Base-by-base conservation (phyloP, 768 basidiomycete species). In the Boletus reticulatus region DNA sequence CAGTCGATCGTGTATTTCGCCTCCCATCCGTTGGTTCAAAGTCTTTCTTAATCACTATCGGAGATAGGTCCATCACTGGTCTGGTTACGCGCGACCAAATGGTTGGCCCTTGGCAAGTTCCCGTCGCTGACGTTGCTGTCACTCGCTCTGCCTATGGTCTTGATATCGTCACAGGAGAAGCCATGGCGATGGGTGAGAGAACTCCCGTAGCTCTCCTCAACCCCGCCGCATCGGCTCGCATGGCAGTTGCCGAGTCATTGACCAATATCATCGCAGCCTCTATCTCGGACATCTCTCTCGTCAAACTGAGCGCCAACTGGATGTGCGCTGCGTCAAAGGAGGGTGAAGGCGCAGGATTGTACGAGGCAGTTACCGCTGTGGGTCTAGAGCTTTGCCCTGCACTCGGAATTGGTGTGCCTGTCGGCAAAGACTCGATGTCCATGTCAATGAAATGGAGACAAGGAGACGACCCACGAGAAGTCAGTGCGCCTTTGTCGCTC, bases 351-450 rank as follows among this genome's bases (percentile, higher is more conserved):
- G 85, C 86, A 0, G 87, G 81, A 12, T 78, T 99, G 52, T 98
- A 96, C 71, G 91, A 88, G 55, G 96, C 95, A 22, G 92, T 93
- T 10, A 75, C 86, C 53, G 92, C 97, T 7, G 83, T 98, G 44
- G 97, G 96, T 12, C 81, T 94, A 79, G 93, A 95, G 52, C 78
- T 99, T 22, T 99, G 97, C 70, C 97, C 97, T 6, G 85, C 83
- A 6, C 80, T 98, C 13, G 95, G 97, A 13, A 76, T 99, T 20
- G 91, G 94, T 9, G 92, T 94, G 42, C 97, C 97, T 0, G 97
- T 99, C n/a, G 97, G 97, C 29, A 99, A 99, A 75, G 97, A 99
- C 69, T 98, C 95, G 13, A 98, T 99, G 97, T 95, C 92, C 19
- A 99, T 98, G 97, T 88, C 92, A 57, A 99, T 98, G 95, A 88